These are phyloP conservation scores for Fereydounia khargensis DNA, from an alignment of 1,284 basidiomycete genomes.

Conservation along the genomic window DNA sequence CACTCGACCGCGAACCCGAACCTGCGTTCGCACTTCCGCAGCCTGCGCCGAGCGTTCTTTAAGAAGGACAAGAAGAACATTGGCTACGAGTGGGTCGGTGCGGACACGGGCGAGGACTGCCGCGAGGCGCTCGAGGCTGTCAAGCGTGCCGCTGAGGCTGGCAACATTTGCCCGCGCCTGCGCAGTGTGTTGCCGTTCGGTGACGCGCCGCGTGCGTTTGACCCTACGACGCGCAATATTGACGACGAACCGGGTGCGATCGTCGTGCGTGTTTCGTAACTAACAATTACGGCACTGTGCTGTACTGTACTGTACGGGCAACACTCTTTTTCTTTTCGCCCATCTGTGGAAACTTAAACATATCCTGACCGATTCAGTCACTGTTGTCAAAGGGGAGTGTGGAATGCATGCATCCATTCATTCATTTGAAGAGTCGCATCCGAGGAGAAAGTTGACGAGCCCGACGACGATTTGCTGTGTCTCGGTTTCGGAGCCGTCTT, in stretches of 20 bases:
- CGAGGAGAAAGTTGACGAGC: too few species aligned
- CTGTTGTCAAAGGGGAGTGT: too few species aligned
- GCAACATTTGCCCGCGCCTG: conserved; percentile 51
- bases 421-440: too few species aligned
- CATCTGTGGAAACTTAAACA: too few species aligned
- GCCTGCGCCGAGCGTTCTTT: conserved; percentile 58
- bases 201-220: conserved; percentile 50
- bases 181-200: conserved; percentile 48
- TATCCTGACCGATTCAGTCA: too few species aligned
- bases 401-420: too few species aligned
- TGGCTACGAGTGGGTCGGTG: conserved; percentile 57
- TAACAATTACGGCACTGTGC: too few species aligned
- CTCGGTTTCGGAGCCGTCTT: too few species aligned
- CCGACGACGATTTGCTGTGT: too few species aligned
- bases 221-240: conserved; percentile 19
- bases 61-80: conserved; percentile 59
- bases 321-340: too few species aligned
- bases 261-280: conserved; percentile 45
- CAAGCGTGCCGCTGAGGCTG: conserved; percentile 41
- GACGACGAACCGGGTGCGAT: conserved; percentile 45
- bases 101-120: conserved; percentile 45
- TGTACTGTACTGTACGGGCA: too few species aligned
- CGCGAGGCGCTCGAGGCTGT: conserved; percentile 50
- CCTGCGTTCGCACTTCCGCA: conserved; percentile 52
- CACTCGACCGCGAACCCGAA: conserved; percentile 49